Conservation (phyloP, 2,329 filamentous ascomycete species). For the Fusarium mundagurra region DNA sequence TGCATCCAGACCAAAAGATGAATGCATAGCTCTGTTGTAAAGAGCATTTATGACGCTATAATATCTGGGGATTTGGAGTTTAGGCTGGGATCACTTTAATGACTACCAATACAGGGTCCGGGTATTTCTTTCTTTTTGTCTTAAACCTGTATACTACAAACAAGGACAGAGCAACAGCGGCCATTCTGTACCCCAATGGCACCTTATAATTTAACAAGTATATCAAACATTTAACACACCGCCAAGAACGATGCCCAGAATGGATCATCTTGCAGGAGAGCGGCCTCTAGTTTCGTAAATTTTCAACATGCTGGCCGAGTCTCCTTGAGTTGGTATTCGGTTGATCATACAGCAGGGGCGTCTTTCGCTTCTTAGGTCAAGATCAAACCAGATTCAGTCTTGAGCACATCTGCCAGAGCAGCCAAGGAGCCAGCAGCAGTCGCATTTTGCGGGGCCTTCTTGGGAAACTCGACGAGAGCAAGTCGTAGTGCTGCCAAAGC, state of each 20-base stretch:
- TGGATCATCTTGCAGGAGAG: conserved; percentile 6
- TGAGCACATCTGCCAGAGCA: conserved; percentile 64
- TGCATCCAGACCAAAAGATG: neutral
- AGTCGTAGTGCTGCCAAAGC: conserved; percentile 76
- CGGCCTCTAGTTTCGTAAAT: conserved; percentile 17
- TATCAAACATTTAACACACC: conserved; percentile 32
- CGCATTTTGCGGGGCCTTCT: conserved; percentile 58
- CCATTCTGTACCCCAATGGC: conserved; percentile 15
- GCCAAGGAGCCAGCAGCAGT: conserved; percentile 61
- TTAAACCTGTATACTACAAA: conserved; percentile 40
- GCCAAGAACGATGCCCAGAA: neutral
- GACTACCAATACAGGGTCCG: conserved; percentile 13
- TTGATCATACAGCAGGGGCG: neutral
- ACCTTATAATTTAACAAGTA: conserved; percentile 37
- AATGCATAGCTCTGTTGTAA: neutral
- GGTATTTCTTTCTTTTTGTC: conserved; percentile 22
- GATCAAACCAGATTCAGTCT: conserved; percentile 59
- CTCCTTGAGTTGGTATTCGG: neutral
- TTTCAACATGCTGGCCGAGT: conserved; percentile 7
- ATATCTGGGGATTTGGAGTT: conserved; percentile 35
- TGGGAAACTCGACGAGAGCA: conserved; percentile 79
- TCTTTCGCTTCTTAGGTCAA: conserved; percentile 48
- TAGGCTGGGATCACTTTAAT: conserved; percentile 18
- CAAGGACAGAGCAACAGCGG: conserved; percentile 32
- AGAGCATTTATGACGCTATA: conserved; percentile 25